phyloP scores from a whole-genome alignment of 768 basidiomycete genomes.

The Strobilomyces dryophilus region DNA sequence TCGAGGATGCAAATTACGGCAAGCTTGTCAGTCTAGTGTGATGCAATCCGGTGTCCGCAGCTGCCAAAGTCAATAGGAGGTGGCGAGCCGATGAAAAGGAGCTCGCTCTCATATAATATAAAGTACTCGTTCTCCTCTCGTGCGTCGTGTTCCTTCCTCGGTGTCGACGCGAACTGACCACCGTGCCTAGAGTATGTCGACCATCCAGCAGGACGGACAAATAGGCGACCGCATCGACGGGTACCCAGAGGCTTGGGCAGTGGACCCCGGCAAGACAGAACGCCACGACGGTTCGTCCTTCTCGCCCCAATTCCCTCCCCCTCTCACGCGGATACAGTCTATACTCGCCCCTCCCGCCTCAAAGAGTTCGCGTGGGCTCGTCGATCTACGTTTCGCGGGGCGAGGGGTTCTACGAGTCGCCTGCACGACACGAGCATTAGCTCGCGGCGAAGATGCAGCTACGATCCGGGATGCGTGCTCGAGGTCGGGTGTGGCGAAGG shows the following conservation, averaged over 20 bases:
- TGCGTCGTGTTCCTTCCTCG: too few relatives aligned
- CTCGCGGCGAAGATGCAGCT: too few relatives aligned
- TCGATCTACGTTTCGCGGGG: conserved; percentile 98
- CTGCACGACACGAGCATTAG: too few relatives aligned
- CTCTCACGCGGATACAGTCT: conserved; percentile 47
- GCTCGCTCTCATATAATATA: too few relatives aligned
- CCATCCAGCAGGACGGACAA: conserved; percentile 51
- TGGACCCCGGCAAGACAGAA: conserved; percentile 43
- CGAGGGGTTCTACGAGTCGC: conserved; percentile 59
- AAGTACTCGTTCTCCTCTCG: too few relatives aligned
- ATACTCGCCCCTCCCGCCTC: conserved; percentile 67
- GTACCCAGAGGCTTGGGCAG: conserved; percentile 52
- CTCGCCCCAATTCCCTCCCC: too few relatives aligned
- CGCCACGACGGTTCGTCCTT: conserved; percentile 24
- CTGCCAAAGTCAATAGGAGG: too few relatives aligned
- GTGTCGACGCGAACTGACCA: too few relatives aligned
- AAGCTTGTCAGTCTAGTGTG: too few relatives aligned
- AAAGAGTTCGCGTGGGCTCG: conserved; percentile 89
- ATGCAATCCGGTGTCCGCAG: too few relatives aligned
- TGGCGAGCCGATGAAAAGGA: too few relatives aligned
- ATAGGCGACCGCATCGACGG: conserved; percentile 66
- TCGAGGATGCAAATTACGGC: too few relatives aligned
- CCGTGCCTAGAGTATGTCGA: conserved; percentile 2
- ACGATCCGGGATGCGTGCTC: conserved; percentile 82
- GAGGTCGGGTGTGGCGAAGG: conserved; percentile 91